Conservation (phyloP, 805 yeast genomes). For the Kregervanrija delftensis region DNA sequence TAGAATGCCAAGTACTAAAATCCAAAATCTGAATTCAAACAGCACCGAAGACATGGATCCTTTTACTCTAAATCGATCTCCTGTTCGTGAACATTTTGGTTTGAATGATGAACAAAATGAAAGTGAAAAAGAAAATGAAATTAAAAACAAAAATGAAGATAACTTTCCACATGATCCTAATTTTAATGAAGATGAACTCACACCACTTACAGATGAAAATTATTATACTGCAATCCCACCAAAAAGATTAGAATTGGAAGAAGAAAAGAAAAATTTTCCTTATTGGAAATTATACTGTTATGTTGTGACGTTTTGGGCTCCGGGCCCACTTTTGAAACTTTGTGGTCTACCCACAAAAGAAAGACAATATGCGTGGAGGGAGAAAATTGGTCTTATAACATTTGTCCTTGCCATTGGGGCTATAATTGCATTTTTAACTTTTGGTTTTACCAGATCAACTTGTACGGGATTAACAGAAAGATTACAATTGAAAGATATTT, state of each 20-base stretch:
- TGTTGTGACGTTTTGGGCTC: constrained; percentile 86
- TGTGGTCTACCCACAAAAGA: constrained; percentile 76
- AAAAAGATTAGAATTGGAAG: constrained; percentile 17
- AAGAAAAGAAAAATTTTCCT: constrained; percentile 19
- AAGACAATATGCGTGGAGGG: constrained; percentile 96
- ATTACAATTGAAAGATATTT: constrained; percentile 54
- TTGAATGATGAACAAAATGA: constrained; percentile 45
- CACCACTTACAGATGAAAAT: constrained; percentile 18
- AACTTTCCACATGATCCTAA: neutral
- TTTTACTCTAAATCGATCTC: no score
- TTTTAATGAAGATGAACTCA: constrained; percentile 18
- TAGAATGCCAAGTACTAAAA: no score
- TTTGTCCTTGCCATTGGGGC: constrained; percentile 70
- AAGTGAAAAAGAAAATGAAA: neutral
- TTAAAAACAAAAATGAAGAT: neutral
- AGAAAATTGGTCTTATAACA: constrained; percentile 79
- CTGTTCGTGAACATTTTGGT: constrained; percentile 26
- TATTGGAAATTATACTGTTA: constrained; percentile 83
- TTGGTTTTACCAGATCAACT: constrained; percentile 82
- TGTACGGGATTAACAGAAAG: constrained; percentile 48
- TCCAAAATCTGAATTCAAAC: no score
- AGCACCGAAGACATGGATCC: no score
- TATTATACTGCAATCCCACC: constrained; percentile 16
- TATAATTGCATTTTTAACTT: constrained; percentile 77
- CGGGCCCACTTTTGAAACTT: constrained; percentile 59